These are phyloP conservation scores for Fusarium proliferatum DNA, from an alignment of 2,329 filamentous ascomycete genomes.

Conservation along the genomic window DNA sequence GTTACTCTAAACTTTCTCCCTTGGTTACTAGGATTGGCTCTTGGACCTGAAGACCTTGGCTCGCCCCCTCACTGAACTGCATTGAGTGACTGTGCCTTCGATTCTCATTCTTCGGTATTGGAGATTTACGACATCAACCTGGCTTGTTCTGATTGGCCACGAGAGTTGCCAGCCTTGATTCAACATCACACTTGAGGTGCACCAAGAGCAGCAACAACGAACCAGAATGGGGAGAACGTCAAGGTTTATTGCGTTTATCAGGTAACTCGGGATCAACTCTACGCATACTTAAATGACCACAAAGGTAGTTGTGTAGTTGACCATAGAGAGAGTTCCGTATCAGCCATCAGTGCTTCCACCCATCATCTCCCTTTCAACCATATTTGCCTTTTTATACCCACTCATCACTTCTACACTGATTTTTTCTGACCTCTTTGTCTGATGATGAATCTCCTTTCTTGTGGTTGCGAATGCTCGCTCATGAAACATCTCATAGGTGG, in stretches of 20 bases:
- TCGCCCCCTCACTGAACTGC: background rate
- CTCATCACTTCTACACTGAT: background rate
- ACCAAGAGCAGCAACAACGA: constrained; percentile 9
- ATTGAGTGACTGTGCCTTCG: background rate
- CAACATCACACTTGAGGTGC: constrained; percentile 23
- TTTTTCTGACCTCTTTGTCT: constrained; percentile 1
- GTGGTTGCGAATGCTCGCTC: constrained; percentile 13
- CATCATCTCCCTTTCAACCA: background rate
- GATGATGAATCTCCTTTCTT: constrained; percentile 13
- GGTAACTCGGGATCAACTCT: background rate
- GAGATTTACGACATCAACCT: constrained; percentile 26
- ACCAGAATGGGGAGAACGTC: constrained; percentile 7
- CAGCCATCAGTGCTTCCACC: background rate
- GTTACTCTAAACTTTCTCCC: background rate
- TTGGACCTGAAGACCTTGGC: background rate
- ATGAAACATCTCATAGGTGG: constrained; percentile 33
- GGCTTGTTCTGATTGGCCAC: constrained; percentile 25
- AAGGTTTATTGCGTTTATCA: constrained; percentile 26
- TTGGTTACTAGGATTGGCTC: constrained; percentile 2
- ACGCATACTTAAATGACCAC: background rate
- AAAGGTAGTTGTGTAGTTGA: background rate
- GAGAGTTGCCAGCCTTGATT: constrained; percentile 25
- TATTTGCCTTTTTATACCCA: background rate
- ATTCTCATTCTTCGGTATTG: constrained; percentile 8
- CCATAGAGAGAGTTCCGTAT: background rate